phyloP scores from a whole-genome alignment of 2,329 filamentous ascomycete species.

The Talaromyces albobiverticillius region DNA sequence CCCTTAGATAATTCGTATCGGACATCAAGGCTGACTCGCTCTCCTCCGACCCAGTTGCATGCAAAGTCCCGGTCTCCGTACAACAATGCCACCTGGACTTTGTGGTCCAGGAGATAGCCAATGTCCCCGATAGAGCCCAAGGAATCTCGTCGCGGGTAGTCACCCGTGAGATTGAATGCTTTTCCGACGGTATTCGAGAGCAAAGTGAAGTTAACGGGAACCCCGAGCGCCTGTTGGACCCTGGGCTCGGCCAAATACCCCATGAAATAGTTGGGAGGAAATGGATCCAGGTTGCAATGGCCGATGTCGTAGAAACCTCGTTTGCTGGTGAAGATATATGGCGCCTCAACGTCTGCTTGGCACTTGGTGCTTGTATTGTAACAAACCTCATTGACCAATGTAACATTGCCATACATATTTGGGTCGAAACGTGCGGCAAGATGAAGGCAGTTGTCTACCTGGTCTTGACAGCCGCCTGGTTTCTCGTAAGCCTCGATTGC shows the following conservation, averaged over 20 bases:
- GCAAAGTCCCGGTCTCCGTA: conserved; percentile 60
- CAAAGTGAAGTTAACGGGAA: conserved; percentile 59
- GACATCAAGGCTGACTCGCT: conserved; percentile 50
- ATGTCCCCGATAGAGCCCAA: conserved; percentile 35
- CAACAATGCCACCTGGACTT: conserved; percentile 56
- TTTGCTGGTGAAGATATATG: conserved; percentile 37
- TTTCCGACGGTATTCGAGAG: conserved; percentile 41
- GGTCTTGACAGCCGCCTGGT: conserved; percentile 53
- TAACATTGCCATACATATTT: conserved; percentile 44
- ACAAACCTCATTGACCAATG: conserved; percentile 47
- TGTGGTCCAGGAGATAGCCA: conserved; percentile 53
- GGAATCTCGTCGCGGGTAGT: conserved; percentile 48
- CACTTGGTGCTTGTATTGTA: conserved; percentile 46
- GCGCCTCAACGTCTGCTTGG: conserved; percentile 41
- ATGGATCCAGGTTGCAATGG: conserved; percentile 51
- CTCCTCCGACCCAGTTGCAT: conserved; percentile 58
- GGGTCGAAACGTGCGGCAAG: conserved; percentile 50
- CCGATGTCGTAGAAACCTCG: conserved; percentile 58
- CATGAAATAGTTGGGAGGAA: conserved; percentile 51
- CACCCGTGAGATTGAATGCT: conserved; percentile 48
- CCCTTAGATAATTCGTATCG: conserved; percentile 41
- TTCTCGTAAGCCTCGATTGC: conserved; percentile 44
- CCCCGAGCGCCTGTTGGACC: conserved; percentile 58
- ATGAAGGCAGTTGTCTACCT: conserved; percentile 50
- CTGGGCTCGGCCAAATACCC: conserved; percentile 57